A percentile compares a stretch with the other conserved stretches of the same genome.
These are phyloP conservation scores for Colletotrichum horii DNA, from an alignment of 2,329 filamentous ascomycete species.

Conservation along the genomic window DNA sequence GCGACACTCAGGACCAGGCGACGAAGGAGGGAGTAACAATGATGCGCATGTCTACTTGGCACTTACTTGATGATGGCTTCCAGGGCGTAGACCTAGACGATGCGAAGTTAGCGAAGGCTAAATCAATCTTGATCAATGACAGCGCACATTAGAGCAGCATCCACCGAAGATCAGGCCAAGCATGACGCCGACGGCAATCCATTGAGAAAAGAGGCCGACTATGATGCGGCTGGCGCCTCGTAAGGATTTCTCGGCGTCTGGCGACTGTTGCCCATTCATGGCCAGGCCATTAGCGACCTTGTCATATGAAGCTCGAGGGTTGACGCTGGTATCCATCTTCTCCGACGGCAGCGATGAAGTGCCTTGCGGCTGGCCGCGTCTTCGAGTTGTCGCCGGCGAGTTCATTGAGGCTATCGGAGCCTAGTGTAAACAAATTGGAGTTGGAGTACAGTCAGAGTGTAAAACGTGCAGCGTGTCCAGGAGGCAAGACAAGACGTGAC, in stretches of 20 bases:
- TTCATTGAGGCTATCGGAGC: conserved; percentile 34
- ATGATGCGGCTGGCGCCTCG: conserved; percentile 51
- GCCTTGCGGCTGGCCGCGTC: conserved; percentile 25
- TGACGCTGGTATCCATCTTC: conserved; percentile 14
- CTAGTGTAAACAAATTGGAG: background rate
- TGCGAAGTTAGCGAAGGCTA: background rate
- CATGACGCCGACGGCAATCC: conserved; percentile 71
- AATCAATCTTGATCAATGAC: conserved; percentile 27
- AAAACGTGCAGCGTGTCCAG: background rate
- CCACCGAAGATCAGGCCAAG: conserved; percentile 91
- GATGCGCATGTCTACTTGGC: background rate
- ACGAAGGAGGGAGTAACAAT: background rate
- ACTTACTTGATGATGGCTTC: conserved; percentile 93
- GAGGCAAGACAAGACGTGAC: background rate
- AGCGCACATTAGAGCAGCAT: conserved; percentile 84
- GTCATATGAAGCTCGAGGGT: background rate
- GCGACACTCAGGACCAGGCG: background rate
- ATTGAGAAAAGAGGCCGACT: conserved; percentile 65
- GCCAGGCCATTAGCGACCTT: background rate
- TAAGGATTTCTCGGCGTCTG: background rate
- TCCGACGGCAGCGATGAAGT: conserved; percentile 9
- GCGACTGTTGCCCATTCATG: background rate
- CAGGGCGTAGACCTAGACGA: conserved; percentile 83
- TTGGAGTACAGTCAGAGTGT: background rate
- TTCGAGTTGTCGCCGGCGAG: conserved; percentile 54